Percentiles rank a stretch among this genome's conserved stretches.
Evolutionary conservation across 31 red algal genomes (phyloP).

Genomic region (Asparagopsis taxiformis): DNA sequence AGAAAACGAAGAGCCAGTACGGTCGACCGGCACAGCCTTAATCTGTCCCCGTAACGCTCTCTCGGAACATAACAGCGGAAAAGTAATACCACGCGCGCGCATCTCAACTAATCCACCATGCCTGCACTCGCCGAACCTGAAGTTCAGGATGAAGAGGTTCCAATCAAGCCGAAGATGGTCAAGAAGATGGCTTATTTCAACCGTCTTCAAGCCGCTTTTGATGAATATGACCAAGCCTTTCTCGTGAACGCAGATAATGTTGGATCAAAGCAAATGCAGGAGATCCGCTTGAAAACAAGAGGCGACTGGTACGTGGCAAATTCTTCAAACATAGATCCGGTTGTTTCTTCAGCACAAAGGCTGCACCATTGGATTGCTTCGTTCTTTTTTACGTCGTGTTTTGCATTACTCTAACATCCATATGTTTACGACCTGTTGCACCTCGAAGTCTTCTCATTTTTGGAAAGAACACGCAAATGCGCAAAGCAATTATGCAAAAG

Average conservation of each 20-base stretch:
- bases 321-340: no score
- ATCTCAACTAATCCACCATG: constrained; percentile 8
- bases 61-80: not conserved
- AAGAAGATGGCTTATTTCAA: constrained; percentile 88
- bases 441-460: constrained; percentile 52
- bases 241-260: constrained; percentile 97
- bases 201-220: constrained; percentile 76
- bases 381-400: no score
- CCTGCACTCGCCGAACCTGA: constrained; percentile 24
- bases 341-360: no score
- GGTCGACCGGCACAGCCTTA: constrained; percentile 75
- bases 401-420: no score
- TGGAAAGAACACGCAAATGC: constrained; percentile 82
- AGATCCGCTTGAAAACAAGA: constrained; percentile 73
- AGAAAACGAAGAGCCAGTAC: constrained; percentile 41
- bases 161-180: constrained; percentile 72
- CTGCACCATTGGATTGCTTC: no score
- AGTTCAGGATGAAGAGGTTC: constrained; percentile 29
- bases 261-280: constrained; percentile 98
- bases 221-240: constrained; percentile 91
- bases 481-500: constrained; percentile 70
- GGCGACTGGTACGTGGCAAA: constrained; percentile 37
- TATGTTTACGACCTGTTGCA: no score
- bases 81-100: not conserved
- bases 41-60: constrained; percentile 77